These are phyloP conservation scores for Eucalyptus erythrocorys DNA, from an alignment of 345 rosid species.

Conservation along the genomic window DNA sequence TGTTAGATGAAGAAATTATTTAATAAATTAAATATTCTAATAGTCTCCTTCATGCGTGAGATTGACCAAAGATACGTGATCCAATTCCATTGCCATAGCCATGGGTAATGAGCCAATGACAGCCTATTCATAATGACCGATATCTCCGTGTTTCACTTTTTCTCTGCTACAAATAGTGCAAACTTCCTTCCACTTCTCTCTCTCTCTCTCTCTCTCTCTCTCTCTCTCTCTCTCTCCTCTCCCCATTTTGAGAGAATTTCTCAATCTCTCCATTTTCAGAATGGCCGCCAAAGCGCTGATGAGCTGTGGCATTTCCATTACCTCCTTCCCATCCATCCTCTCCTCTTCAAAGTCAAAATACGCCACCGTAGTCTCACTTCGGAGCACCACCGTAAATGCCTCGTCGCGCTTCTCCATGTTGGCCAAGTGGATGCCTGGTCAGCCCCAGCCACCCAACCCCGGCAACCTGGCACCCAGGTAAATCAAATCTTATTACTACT, in stretches of 20 bases:
- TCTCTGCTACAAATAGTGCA: not conserved
- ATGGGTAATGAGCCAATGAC: too few species aligned
- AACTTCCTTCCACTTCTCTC: not conserved
- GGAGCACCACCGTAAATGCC: not conserved
- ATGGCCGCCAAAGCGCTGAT: too few species aligned
- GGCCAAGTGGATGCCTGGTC: not conserved
- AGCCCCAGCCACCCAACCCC: not conserved
- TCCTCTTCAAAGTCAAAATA: not conserved
- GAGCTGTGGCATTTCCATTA: too few species aligned
- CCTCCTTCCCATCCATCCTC: too few species aligned
- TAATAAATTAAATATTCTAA: too few species aligned
- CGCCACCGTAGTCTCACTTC: not conserved
- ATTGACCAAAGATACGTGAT: rapidly evolving
- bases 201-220: not conserved
- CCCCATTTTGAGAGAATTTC: not conserved
- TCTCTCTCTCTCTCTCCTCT: too few species aligned
- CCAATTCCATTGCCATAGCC: too few species aligned
- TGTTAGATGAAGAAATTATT: too few species aligned
- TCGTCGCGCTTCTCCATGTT: not conserved
- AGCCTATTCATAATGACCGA: too few species aligned
- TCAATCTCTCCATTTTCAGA: not conserved
- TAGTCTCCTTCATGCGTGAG: too few species aligned
- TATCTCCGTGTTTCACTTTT: not conserved
- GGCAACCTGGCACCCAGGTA: not conserved
- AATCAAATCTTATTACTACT: not conserved